These are phyloP conservation scores for Leccinum proximum DNA, from an alignment of 1,284 basidiomycete genomes.

Conservation along the genomic window DNA sequence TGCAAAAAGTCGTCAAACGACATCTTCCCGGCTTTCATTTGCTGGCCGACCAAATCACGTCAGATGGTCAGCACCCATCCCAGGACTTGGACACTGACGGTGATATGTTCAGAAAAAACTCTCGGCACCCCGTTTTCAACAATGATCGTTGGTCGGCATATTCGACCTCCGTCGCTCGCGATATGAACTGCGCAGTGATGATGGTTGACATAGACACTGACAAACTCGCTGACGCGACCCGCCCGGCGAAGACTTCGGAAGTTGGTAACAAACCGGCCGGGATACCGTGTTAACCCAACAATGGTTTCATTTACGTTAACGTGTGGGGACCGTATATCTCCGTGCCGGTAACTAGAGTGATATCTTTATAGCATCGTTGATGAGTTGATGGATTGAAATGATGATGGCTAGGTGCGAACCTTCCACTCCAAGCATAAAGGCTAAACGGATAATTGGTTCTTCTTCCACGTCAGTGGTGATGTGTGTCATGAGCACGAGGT, in stretches of 20 bases:
- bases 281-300: constrained; percentile 89
- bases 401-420: constrained; percentile 42
- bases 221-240: constrained; percentile 94
- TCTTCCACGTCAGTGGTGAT: constrained; percentile 99
- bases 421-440: constrained; percentile 96
- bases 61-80: constrained; percentile 8
- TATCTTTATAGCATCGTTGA: constrained; percentile 57
- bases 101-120: constrained; percentile 83
- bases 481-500: constrained; percentile 98
- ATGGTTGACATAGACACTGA: constrained; percentile 95
- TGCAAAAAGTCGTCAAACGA: constrained; percentile 95
- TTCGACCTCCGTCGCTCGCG: constrained; percentile 96
- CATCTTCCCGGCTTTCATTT: constrained; percentile 77
- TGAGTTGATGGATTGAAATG: constrained; percentile 13
- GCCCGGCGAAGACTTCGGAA: constrained; percentile 94
- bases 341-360: constrained; percentile 88
- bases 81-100: constrained; percentile 39
- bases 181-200: constrained; percentile 97
- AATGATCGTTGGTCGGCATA: constrained; percentile 98
- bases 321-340: constrained; percentile 91
- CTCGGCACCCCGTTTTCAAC: constrained; percentile 83
- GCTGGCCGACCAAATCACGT: constrained; percentile 38
- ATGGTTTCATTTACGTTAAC: constrained; percentile 98
- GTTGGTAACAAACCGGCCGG: constrained; percentile 83
- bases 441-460: constrained; percentile 87